Percentiles rank a stretch among this genome's conserved stretches.
Conservation (phyloP, 345 rosid genomes). For the Xanthoceras sorbifolium region DNA sequence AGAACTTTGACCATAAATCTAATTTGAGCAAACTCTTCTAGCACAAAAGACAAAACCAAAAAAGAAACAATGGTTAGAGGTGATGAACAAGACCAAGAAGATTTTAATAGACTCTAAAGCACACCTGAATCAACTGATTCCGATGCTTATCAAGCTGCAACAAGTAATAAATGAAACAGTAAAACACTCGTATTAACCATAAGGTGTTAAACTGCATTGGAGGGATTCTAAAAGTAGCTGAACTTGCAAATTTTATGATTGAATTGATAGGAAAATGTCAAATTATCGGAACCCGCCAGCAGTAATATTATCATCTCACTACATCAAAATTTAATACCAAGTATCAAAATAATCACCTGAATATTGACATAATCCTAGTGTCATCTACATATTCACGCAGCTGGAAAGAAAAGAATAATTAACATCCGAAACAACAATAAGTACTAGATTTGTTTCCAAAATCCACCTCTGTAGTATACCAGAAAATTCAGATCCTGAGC, state of each 20-base stretch:
- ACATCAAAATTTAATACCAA: too few species aligned
- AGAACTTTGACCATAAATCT: not conserved
- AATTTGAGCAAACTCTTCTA: not conserved
- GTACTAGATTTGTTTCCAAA: slow-evolving; percentile 1
- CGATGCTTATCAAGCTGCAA: slow-evolving; percentile 73
- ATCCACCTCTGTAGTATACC: not conserved
- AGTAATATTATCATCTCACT: too few species aligned
- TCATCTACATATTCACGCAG: slow-evolving; percentile 81
- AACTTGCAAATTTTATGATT: not conserved
- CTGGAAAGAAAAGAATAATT: slow-evolving; percentile 32
- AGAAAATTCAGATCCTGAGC: not conserved
- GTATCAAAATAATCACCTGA: slow-evolving; percentile 41
- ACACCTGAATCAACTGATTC: slow-evolving; percentile 75
- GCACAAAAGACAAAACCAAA: not conserved
- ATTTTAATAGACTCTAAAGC: not conserved
- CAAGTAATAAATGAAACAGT: slow-evolving; percentile 10
- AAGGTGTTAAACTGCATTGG: slow-evolving; percentile 8
- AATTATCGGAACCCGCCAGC: not conserved
- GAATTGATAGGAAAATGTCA: not conserved
- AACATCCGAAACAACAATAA: not conserved
- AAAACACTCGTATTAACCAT: not conserved
- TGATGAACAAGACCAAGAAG: not conserved
- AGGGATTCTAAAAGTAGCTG: not conserved
- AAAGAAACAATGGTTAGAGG: not conserved
- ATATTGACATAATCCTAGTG: slow-evolving; percentile 78